A percentile compares a stretch with the other conserved stretches of the same genome.
These are phyloP conservation scores for Aureobasidium musti DNA, from an alignment of 2,329 filamentous ascomycete species.

Conservation along the genomic window DNA sequence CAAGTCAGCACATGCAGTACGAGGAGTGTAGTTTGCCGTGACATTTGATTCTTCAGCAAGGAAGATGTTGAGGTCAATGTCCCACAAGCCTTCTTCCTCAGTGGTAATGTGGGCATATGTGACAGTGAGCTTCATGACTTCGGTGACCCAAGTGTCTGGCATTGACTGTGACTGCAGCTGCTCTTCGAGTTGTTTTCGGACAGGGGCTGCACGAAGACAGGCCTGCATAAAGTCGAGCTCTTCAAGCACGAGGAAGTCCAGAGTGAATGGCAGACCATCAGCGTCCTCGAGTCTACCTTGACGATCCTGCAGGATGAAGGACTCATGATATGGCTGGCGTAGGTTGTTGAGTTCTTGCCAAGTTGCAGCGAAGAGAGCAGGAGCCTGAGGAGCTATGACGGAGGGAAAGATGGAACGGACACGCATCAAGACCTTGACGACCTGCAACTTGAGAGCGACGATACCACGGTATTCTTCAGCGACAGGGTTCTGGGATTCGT, in stretches of 20 bases:
- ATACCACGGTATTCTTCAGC: slow-evolving; percentile 75
- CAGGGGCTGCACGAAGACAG: slow-evolving; percentile 81
- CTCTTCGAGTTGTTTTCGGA: slow-evolving; percentile 83
- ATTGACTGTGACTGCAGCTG: slow-evolving; percentile 67
- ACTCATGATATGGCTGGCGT: slow-evolving; percentile 70
- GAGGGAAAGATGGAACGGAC: slow-evolving; percentile 81
- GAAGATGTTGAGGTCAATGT: slow-evolving; percentile 94
- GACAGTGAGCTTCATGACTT: slow-evolving; percentile 82
- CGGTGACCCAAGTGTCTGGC: slow-evolving; percentile 76
- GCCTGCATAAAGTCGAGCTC: slow-evolving; percentile 94
- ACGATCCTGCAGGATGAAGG: slow-evolving; percentile 82
- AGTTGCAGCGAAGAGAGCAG: slow-evolving; percentile 77
- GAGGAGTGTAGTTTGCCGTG: slow-evolving; percentile 92
- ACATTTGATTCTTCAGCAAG: slow-evolving; percentile 93
- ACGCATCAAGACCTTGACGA: slow-evolving; percentile 87
- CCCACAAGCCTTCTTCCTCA: slow-evolving; percentile 94
- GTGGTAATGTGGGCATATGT: slow-evolving; percentile 86
- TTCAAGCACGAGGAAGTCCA: slow-evolving; percentile 91
- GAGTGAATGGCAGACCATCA: slow-evolving; percentile 87
- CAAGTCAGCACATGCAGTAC: slow-evolving; percentile 88
- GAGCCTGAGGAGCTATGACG: slow-evolving; percentile 78
- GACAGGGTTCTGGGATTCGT: slow-evolving; percentile 58
- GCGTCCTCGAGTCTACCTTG: slow-evolving; percentile 88
- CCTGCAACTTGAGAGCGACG: slow-evolving; percentile 85
- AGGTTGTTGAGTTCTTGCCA: slow-evolving; percentile 84